Percentiles rank a stretch among this genome's conserved stretches.
These are phyloP conservation scores for Quillaja saponaria DNA, from an alignment of 306 rosid species.

Conservation along the genomic window DNA sequence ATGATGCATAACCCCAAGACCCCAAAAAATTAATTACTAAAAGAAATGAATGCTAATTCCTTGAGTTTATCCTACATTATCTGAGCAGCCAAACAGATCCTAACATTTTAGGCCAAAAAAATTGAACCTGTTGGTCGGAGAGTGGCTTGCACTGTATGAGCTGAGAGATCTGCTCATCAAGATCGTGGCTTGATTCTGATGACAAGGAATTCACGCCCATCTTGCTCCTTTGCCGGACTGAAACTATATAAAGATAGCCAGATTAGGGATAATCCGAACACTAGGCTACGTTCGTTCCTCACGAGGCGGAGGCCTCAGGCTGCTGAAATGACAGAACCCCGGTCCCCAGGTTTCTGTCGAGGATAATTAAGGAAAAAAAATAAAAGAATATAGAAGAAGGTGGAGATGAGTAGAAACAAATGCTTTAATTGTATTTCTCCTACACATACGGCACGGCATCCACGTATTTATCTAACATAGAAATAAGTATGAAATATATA, in stretches of 20 bases:
- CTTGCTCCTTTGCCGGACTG: constrained; percentile 28
- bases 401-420: too few species aligned
- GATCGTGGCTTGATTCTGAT: constrained; percentile 57
- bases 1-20: neutral
- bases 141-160: constrained; percentile 99
- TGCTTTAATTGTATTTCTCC: too few species aligned
- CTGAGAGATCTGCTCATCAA: constrained; percentile 98
- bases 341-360: too few species aligned
- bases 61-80: neutral
- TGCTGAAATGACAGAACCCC: constrained; percentile 27
- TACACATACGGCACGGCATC: too few species aligned
- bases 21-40: neutral
- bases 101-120: constrained; percentile 1
- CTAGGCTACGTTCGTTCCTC: constrained; percentile 22
- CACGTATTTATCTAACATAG: too few species aligned
- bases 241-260: constrained; percentile 4
- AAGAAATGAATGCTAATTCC: constrained; percentile 26
- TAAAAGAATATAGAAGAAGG: too few species aligned
- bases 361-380: too few species aligned
- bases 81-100: constrained; percentile 24
- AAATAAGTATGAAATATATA: too few species aligned
- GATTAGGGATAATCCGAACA: constrained; percentile 43
- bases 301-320: neutral
- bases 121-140: constrained; percentile 81
- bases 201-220: constrained; percentile 75